Base-by-base conservation (phyloP, 2,329 filamentous ascomycete species). In the Ascochyta rabiei region DNA sequence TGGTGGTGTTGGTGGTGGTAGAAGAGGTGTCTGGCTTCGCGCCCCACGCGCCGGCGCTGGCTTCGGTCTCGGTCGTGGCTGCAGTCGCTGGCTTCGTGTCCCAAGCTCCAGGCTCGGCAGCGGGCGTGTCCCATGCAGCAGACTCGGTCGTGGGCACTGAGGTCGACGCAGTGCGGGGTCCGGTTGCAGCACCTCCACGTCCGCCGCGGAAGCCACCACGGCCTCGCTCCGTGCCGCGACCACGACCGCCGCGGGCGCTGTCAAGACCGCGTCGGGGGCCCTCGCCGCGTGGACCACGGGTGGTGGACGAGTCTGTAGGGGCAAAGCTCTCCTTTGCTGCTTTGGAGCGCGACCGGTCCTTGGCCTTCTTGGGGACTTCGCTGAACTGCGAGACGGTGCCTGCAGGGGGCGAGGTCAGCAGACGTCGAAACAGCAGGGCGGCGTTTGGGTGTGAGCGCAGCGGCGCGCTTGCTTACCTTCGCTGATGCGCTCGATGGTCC, bases 301-400 rank as follows among this genome's bases (percentile, higher is more conserved):
- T 26, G 30, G 64, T 59, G 21, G 67, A 57, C 4, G 58, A 56
- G 64, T 82, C 81, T 56, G 82, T 76, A 53, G 83, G 79, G 60
- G 81, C 76, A 49, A 77, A 66, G 51, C 83, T 76, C 49, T 90
- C 86, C 76, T 89, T 89, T 30, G 58, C 48, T 59, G 82, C 81
- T 83, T 93, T 93, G 64, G 87, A 83, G 76, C 87, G 86, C 68
- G 86, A 79, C 63, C 84, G 81, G 67, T 89, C 86, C 81, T 92
- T 93, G 80, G 89, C 89, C 70, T 86, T 84, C 65, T 88, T 89
- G 16, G 65, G 65, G 64, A 95, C 90, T 75, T 93, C 89, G 67
- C 87, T 88, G 86, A 91, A 95, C 80, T 92, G 89, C 62, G 90
- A 87, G 69, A 93, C 88, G 63, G 86, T 84, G 70, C 90, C 90